Conservation (phyloP, 192 early-diverging fungal species). For the Chytriomyces sp. region DNA sequence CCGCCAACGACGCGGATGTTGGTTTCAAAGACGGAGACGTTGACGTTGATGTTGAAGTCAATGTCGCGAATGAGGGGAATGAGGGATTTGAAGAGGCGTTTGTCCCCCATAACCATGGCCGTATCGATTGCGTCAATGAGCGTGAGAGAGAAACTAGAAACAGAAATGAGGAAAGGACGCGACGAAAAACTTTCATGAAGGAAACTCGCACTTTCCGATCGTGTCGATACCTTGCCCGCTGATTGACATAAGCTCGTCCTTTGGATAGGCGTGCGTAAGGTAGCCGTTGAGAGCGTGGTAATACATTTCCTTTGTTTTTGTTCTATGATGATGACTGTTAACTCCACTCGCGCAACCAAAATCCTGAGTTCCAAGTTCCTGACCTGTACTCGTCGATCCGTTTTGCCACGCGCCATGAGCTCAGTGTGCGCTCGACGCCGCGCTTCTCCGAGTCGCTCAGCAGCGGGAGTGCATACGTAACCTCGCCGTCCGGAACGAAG, state of each 20-base stretch:
- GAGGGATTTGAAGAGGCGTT: constrained; percentile 57
- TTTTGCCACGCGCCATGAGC: not conserved
- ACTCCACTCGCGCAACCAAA: not conserved
- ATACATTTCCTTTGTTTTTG: constrained; percentile 40
- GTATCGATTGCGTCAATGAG: constrained; percentile 84
- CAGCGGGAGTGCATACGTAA: too few relatives aligned
- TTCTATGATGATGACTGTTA: not conserved
- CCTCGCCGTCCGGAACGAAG: too few relatives aligned
- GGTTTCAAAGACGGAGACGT: constrained; percentile 88
- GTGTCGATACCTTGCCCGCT: constrained; percentile 64
- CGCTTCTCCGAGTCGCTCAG: not conserved
- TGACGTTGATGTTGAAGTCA: constrained; percentile 71
- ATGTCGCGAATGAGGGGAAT: constrained; percentile 57
- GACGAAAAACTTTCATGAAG: not conserved
- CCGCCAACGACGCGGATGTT: constrained; percentile 84
- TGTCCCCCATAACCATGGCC: constrained; percentile 71
- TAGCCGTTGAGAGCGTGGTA: constrained; percentile 65
- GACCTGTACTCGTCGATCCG: constrained; percentile 6
- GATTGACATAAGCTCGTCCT: constrained; percentile 83
- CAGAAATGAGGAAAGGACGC: not conserved
- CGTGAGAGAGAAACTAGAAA: constrained; percentile 73
- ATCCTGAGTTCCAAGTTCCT: not conserved
- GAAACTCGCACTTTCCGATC: constrained; percentile 27
- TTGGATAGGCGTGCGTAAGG: constrained; percentile 75
- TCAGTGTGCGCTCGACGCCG: not conserved